Evolutionary conservation across 2,329 filamentous ascomycete genomes (phyloP).

Genomic region (Fusarium avenaceum): DNA sequence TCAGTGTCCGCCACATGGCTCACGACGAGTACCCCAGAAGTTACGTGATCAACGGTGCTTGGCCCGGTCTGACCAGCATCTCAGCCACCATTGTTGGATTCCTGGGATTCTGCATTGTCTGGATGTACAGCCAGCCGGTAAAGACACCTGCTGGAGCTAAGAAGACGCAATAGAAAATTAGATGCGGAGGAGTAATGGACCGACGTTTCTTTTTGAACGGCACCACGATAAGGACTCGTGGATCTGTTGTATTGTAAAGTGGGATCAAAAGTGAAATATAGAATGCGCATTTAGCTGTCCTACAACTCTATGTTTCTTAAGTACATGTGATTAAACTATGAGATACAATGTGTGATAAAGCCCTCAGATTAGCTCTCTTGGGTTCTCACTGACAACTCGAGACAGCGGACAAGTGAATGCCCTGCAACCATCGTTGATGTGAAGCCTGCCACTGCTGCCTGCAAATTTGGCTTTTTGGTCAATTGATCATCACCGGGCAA

Average conservation of each 20-base stretch:
- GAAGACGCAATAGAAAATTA: constrained; percentile 61
- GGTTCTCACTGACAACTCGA: constrained; percentile 67
- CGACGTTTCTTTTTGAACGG: constrained; percentile 28
- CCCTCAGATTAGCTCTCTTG: constrained; percentile 71
- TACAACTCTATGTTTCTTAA: neutral
- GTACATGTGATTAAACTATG: neutral
- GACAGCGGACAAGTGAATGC: constrained; percentile 23
- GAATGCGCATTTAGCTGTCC: constrained; percentile 39
- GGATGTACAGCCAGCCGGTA: constrained; percentile 78
- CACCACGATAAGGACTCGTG: constrained; percentile 23
- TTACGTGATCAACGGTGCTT: constrained; percentile 89
- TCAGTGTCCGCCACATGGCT: constrained; percentile 95
- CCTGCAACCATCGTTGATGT: constrained; percentile 24
- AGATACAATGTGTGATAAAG: constrained; percentile 43
- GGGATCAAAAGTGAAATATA: constrained; percentile 45
- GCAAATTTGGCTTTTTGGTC: constrained; percentile 72
- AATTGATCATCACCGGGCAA: constrained; percentile 65
- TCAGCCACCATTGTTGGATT: constrained; percentile 87
- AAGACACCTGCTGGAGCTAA: constrained; percentile 54
- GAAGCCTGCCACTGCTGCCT: constrained; percentile 58
- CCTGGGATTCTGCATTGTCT: constrained; percentile 85
- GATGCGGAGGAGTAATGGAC: constrained; percentile 38
- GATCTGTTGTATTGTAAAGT: constrained; percentile 35
- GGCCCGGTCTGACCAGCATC: constrained; percentile 94
- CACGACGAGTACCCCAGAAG: constrained; percentile 97